phyloP scores from a whole-genome alignment of 2,329 filamentous ascomycete species.

The Trichoderma guizhouense region DNA sequence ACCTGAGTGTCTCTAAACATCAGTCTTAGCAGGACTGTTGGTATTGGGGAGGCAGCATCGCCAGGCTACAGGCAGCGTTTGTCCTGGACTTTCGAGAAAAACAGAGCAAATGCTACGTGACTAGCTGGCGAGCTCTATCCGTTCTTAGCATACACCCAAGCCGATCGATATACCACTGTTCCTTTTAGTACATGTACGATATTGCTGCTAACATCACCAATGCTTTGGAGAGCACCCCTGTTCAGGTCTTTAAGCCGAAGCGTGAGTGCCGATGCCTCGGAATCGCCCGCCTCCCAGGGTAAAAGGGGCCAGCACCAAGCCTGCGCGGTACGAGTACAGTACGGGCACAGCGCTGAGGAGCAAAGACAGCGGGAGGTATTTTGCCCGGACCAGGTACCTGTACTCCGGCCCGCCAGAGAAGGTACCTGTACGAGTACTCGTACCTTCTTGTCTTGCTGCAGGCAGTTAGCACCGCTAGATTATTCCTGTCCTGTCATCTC shows the following conservation, averaged over 20 bases:
- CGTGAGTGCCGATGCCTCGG: slow-evolving; percentile 18
- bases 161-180: not conserved
- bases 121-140: not conserved
- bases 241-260: slow-evolving; percentile 4
- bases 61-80: not conserved
- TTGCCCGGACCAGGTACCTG: not conserved
- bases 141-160: not conserved
- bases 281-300: slow-evolving; percentile 13
- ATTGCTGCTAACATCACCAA: not conserved
- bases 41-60: not conserved
- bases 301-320: slow-evolving; percentile 11
- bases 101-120: not conserved
- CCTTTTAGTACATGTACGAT: not conserved
- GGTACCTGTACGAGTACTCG: not conserved
- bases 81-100: not conserved
- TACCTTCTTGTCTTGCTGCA: not conserved
- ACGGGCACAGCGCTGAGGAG: not conserved
- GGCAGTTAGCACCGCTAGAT: not conserved
- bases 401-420: not conserved
- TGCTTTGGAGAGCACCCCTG: slow-evolving; percentile 3
- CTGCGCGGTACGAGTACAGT: not conserved
- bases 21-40: not conserved
- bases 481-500: not conserved
- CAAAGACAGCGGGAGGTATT: not conserved
- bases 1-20: not conserved